Base-by-base conservation (phyloP, 371 early-diverging fungal species). In the Dipsacomyces acuminosporus region DNA sequence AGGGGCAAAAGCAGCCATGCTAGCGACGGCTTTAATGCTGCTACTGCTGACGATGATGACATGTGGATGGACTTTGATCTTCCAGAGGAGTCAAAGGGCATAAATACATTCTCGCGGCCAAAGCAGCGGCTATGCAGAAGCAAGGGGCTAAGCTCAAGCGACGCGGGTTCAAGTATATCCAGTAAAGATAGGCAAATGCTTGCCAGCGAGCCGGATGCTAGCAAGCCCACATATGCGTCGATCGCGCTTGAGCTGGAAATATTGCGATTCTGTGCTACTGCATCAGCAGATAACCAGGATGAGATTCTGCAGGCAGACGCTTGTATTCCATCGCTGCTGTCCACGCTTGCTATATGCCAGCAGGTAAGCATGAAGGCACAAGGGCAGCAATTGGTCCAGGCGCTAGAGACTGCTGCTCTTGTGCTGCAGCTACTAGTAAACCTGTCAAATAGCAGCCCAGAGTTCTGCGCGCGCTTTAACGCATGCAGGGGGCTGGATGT, bases 41-140 rank as follows among this genome's bases (percentile, higher is more conserved):
- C 41, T 8, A 15, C 17, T 30, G 30, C 7, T 11, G 11, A 11
- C 30, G 11, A 30, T 4, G 54, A 46, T 14, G 70, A 65, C 38
- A 38, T 50, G 56, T 69, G 70, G 70, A 65, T 69, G 67, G 61
- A 59, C 25, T 65, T 69, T 56, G 66, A 69, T 19, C 34, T 69
- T 36, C 70, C 66, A 0, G 70, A 66, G 13, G 67, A 66, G 45
- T 25, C 22, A 15, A 45, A 26, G 23, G 30, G 30, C 30, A 7
- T 11, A 30, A 30, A 30, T 5, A 5, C 11, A 11, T 30, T 30
- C 11, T 30, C 30, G 30, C 30, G 11, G 30, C 30, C 30, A 30
- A 30, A 30, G 11, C 30, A 30, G 30, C 30, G 11, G 30, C n/a
- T n/a, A n/a, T n/a, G n/a, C n/a, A n/a, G n/a, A n/a, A n/a, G n/a